Percentiles rank a stretch among this genome's conserved stretches.
phyloP scores from a whole-genome alignment of 2,329 filamentous ascomycete genomes.

The Colletotrichum spinosum region DNA sequence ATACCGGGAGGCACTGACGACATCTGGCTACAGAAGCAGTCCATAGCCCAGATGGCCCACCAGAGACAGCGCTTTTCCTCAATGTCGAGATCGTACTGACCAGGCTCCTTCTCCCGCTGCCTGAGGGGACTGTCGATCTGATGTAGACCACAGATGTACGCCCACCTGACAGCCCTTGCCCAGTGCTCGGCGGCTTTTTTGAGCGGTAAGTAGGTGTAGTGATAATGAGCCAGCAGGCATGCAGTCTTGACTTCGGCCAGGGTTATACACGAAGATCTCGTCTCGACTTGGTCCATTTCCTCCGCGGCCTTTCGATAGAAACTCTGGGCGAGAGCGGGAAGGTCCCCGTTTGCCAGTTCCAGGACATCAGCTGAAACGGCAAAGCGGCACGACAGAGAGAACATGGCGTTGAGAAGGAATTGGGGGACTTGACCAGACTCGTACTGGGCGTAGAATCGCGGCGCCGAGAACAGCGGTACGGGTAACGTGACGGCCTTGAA shows the following conservation, averaged over 20 bases:
- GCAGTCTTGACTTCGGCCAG: conserved; percentile 1
- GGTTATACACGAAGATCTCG: not conserved
- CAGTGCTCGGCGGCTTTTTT: not conserved
- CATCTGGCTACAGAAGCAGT: conserved; percentile 2
- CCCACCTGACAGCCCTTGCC: conserved; percentile 9
- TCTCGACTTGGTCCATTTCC: not conserved
- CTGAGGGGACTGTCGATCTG: not conserved
- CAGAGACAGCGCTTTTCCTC: conserved; percentile 6
- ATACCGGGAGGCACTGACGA: not conserved
- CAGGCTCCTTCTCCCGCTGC: not conserved
- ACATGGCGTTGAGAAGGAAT: not conserved
- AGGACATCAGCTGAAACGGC: not conserved
- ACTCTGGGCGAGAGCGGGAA: not conserved
- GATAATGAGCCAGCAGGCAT: conserved; percentile 2
- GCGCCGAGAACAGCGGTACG: not conserved
- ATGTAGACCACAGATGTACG: conserved; percentile 2
- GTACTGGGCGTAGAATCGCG: conserved; percentile 2
- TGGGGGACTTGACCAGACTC: not conserved
- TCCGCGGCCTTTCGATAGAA: not conserved
- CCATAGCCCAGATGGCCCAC: conserved; percentile 11
- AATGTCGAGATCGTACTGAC: not conserved
- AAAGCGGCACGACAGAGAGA: conserved; percentile 8
- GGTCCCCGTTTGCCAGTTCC: not conserved
- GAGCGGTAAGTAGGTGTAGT: conserved; percentile 2
- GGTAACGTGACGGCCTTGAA: conserved; percentile 4